Evolutionary conservation across 2,329 filamentous ascomycete genomes (phyloP).

Genomic region (Sporothrix variecibatus): DNA sequence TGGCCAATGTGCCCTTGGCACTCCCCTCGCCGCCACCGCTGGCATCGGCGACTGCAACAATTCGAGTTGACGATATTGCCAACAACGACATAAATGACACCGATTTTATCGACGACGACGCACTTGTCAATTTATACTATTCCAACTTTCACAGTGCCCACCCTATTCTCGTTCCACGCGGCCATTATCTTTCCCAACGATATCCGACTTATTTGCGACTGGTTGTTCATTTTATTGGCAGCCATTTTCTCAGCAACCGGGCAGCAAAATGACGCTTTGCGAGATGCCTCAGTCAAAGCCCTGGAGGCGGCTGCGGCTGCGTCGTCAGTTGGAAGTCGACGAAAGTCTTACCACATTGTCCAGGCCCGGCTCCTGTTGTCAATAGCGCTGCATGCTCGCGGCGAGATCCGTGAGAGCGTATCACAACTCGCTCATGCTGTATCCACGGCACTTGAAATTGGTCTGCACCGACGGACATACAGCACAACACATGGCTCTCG

Average conservation of each 20-base stretch:
- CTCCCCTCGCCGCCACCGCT: not conserved
- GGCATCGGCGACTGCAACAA: not conserved
- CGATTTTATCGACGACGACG: not conserved
- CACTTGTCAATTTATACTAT: not conserved
- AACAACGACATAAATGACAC: not conserved
- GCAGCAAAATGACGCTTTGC: not conserved
- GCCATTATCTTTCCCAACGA: not conserved
- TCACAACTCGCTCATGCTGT: not conserved
- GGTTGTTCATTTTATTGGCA: not conserved
- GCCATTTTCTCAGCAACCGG: not conserved
- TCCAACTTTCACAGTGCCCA: not conserved
- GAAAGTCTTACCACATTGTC: not conserved
- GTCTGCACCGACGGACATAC: not conserved
- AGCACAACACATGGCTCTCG: not conserved
- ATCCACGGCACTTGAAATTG: not conserved
- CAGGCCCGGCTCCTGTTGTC: not conserved
- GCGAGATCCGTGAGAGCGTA: slow-evolving; percentile 6
- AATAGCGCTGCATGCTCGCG: not conserved
- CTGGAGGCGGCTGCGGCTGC: not conserved
- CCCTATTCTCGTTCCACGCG: slow-evolving; percentile 4
- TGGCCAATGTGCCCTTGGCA: not conserved
- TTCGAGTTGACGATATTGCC: not conserved
- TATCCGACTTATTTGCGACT: slow-evolving; percentile 4
- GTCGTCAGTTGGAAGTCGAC: not conserved
- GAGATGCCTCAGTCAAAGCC: not conserved